These are phyloP conservation scores for Ascochyta pisi DNA, from an alignment of 2,329 filamentous ascomycete genomes.

Conservation along the genomic window DNA sequence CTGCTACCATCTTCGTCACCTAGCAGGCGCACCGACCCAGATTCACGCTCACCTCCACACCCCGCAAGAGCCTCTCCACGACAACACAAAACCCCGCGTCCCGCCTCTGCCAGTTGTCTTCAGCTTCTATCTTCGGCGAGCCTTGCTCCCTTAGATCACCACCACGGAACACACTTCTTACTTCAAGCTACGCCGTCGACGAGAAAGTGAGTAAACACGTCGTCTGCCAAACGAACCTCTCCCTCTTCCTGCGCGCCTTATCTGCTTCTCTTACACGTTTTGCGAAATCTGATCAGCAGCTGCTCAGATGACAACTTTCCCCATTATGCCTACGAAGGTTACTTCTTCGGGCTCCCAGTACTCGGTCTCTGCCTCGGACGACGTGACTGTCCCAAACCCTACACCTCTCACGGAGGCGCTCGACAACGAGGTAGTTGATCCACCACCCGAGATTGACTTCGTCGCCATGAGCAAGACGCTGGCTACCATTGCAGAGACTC, in stretches of 20 bases:
- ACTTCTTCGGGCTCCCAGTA: slow-evolving; percentile 31
- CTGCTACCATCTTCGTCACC: slow-evolving; percentile 2
- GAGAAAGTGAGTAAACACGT: slow-evolving; percentile 1
- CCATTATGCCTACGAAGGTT: slow-evolving; percentile 20
- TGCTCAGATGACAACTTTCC: neutral
- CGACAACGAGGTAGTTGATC: slow-evolving; percentile 18
- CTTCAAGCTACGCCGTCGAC: neutral
- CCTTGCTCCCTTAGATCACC: neutral
- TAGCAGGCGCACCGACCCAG: slow-evolving; percentile 10
- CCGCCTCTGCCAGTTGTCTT: neutral
- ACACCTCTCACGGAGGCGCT: slow-evolving; percentile 35
- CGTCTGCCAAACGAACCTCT: neutral
- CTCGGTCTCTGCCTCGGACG: slow-evolving; percentile 26
- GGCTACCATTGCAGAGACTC: slow-evolving; percentile 35
- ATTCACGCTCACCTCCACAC: slow-evolving; percentile 8
- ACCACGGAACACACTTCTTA: neutral
- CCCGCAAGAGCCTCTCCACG: slow-evolving; percentile 12
- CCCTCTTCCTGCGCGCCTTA: neutral
- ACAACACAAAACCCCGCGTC: neutral
- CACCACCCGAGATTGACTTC: slow-evolving; percentile 31
- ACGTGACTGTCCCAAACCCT: slow-evolving; percentile 32
- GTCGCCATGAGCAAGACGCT: slow-evolving; percentile 37
- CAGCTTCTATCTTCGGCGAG: neutral
- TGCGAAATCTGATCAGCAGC: neutral
- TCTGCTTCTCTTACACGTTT: neutral